A percentile compares a stretch with the other conserved stretches of the same genome.
Conservation (phyloP, 352 stramenopile species). For the Pythium phragmiticola region DNA sequence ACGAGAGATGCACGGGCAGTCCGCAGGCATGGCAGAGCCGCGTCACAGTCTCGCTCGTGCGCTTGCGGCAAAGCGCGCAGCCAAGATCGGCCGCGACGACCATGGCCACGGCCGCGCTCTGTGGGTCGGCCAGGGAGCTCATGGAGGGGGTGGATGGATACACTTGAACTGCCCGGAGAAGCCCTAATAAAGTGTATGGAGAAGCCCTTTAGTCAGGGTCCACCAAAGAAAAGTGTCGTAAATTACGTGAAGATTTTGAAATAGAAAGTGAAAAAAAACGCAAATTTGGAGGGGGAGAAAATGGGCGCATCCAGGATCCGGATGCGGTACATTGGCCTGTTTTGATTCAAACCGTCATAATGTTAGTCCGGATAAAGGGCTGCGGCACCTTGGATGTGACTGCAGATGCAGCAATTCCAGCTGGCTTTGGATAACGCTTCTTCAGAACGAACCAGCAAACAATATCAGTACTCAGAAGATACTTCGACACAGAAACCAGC, state of each 20-base stretch:
- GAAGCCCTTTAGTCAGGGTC: constrained; percentile 13
- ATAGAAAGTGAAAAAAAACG: constrained; percentile 1
- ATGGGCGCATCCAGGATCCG: neutral
- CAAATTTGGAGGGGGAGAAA: neutral
- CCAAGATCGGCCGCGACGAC: constrained; percentile 23
- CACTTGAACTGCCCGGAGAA: neutral
- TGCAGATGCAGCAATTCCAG: neutral
- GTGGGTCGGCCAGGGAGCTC: neutral
- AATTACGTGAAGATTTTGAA: constrained; percentile 15
- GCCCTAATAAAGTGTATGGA: constrained; percentile 23
- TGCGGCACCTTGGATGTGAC: neutral
- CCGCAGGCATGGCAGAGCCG: constrained; percentile 41
- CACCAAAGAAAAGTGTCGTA: neutral
- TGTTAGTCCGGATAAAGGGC: no score
- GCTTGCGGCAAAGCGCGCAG: constrained; percentile 37
- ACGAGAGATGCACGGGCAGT: constrained; percentile 35
- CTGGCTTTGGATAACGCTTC: constrained; percentile 3
- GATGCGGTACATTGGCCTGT: neutral
- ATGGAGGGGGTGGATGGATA: constrained; percentile 11
- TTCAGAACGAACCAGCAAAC: constrained; percentile 8
- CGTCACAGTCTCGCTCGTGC: constrained; percentile 31
- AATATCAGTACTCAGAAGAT: neutral
- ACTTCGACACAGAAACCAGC: neutral
- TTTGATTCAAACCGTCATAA: no score
- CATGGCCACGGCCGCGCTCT: constrained; percentile 16